These are phyloP conservation scores for Picea glauca DNA, from an alignment of 75 land plant genomes.

Conservation along the genomic window DNA sequence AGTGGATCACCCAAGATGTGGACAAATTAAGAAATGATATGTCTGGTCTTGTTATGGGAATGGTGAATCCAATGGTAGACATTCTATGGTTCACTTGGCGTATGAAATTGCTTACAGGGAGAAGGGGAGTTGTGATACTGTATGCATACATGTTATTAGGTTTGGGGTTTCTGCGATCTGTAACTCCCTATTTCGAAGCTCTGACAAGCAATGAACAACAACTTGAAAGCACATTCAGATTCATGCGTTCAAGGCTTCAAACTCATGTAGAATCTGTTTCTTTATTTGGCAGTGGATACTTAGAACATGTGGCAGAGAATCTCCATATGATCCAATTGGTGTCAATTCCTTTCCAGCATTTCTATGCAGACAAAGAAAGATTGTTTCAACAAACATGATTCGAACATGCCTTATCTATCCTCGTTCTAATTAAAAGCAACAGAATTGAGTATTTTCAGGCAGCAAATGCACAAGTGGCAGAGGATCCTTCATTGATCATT, in stretches of 20 bases:
- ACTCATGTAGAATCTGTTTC: conserved; percentile 98
- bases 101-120: conserved; percentile 92
- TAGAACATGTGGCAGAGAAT: too few species aligned
- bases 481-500: too few species aligned
- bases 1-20: conserved; percentile 89
- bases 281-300: conserved; percentile 92
- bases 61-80: conserved; percentile 97
- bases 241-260: conserved; percentile 85
- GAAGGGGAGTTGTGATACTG: conserved; percentile 81
- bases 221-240: conserved; percentile 93
- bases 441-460: too few species aligned
- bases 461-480: too few species aligned
- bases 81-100: conserved; percentile 98
- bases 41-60: conserved; percentile 91
- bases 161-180: conserved; percentile 82
- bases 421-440: too few species aligned
- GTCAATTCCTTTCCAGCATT: too few species aligned
- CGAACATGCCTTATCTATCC: too few species aligned
- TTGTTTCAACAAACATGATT: too few species aligned
- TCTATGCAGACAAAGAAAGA: too few species aligned
- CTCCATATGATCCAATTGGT: too few species aligned
- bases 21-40: conserved; percentile 88
- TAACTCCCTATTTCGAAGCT: conserved; percentile 90
- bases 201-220: conserved; percentile 88
- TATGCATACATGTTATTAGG: conserved; percentile 97